Conservation (phyloP, 2,329 filamentous ascomycete species). For the Ophiostoma angusticollis region DNA sequence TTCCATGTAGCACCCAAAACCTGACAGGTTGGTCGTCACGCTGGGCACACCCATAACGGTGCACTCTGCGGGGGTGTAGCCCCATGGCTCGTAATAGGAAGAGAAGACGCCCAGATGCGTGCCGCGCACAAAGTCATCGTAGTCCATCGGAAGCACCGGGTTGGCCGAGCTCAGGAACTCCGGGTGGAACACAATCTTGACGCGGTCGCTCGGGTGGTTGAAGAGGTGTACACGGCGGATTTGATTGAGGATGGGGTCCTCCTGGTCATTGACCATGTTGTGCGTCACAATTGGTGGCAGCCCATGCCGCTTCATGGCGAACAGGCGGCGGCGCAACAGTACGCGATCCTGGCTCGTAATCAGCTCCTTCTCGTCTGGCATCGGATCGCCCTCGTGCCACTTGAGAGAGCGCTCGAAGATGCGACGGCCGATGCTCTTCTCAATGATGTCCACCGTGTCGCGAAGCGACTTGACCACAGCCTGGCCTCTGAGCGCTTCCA, state of each 20-base stretch:
- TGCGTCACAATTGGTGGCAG: conserved; percentile 95
- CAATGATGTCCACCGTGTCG: conserved; percentile 86
- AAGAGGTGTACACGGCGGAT: conserved; percentile 92
- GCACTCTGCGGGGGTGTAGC: conserved; percentile 95
- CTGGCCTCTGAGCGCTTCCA: conserved; percentile 91
- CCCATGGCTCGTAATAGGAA: conserved; percentile 99
- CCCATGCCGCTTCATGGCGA: conserved; percentile 87
- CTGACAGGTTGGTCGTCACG: conserved; percentile 95
- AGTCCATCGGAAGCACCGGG: conserved; percentile 88
- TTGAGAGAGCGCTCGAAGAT: conserved; percentile 88
- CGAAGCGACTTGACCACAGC: conserved; percentile 93
- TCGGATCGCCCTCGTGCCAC: conserved; percentile 87
- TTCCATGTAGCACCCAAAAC: conserved; percentile 99
- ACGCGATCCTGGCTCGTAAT: conserved; percentile 88
- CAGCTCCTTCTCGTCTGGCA: conserved; percentile 94
- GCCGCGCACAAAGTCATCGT: conserved; percentile 95
- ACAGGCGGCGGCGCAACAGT: conserved; percentile 77
- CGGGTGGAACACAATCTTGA: conserved; percentile 96
- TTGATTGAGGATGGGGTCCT: conserved; percentile 92
- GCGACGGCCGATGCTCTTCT: conserved; percentile 81
- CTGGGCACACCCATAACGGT: conserved; percentile 98
- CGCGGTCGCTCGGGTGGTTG: conserved; percentile 87
- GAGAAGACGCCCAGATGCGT: conserved; percentile 93
- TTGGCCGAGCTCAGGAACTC: conserved; percentile 95
- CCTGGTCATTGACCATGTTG: conserved; percentile 91